Percentiles rank a stretch among this genome's conserved stretches.
These are phyloP conservation scores for Botrytis deweyae DNA, from an alignment of 2,329 filamentous ascomycete genomes.

Conservation along the genomic window DNA sequence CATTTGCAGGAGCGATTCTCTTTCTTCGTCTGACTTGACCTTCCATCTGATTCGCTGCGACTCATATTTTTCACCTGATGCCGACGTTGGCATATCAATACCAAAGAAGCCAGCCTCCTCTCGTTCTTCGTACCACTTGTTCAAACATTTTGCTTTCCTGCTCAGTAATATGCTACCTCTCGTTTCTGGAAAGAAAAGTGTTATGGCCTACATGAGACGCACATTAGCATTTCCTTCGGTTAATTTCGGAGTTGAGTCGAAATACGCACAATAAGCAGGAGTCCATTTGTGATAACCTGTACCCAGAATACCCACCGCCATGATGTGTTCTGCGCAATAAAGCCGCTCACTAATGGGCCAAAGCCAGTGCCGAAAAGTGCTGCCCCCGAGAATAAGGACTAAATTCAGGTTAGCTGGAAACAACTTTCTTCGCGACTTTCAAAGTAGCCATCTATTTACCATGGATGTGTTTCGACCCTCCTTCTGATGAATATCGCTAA, in stretches of 20 bases:
- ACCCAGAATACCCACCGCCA: conserved; percentile 93
- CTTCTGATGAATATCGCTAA: conserved; percentile 80
- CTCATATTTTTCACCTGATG: conserved; percentile 32
- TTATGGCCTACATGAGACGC: conserved; percentile 47
- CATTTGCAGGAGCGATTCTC: conserved; percentile 65
- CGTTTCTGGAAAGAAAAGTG: conserved; percentile 76
- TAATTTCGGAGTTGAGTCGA: neutral
- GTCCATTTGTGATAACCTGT: conserved; percentile 68
- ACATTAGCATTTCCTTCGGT: neutral
- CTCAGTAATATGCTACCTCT: conserved; percentile 77
- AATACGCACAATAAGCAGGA: conserved; percentile 52
- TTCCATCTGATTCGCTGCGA: conserved; percentile 71
- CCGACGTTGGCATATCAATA: conserved; percentile 45
- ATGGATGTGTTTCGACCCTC: conserved; percentile 83
- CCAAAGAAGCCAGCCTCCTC: conserved; percentile 57
- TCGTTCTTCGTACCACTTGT: conserved; percentile 73
- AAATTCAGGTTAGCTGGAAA: neutral
- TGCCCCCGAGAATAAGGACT: conserved; percentile 70
- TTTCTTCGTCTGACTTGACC: conserved; percentile 75
- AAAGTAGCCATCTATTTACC: conserved; percentile 43
- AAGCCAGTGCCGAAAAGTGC: conserved; percentile 78
- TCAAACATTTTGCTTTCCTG: conserved; percentile 70
- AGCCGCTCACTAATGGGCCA: conserved; percentile 70
- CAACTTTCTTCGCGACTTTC: too few relatives aligned
- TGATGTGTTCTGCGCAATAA: conserved; percentile 62